Evolutionary conservation across 805 yeast species (phyloP).

Genomic region (Nakazawaea populi): DNA sequence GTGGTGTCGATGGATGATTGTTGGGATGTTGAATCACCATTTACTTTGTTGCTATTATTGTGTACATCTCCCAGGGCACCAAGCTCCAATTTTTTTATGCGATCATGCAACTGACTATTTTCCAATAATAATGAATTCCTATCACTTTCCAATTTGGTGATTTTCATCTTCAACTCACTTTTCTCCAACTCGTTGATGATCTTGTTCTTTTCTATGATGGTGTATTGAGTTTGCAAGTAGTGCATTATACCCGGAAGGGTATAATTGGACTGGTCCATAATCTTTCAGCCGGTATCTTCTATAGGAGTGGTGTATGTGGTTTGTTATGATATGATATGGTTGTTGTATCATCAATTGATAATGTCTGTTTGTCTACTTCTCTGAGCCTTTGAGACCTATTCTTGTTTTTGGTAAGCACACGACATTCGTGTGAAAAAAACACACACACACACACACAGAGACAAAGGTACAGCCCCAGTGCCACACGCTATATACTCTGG

Average conservation of each 20-base stretch:
- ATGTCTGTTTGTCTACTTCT: background rate
- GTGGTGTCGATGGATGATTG: constrained; percentile 2
- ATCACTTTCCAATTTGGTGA: constrained; percentile 48
- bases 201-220: constrained; percentile 36
- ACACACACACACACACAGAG: too few relatives aligned
- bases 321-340: background rate
- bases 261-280: constrained; percentile 19
- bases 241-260: constrained; percentile 57
- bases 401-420: background rate
- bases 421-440: background rate
- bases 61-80: background rate
- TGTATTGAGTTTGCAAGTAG: constrained; percentile 53
- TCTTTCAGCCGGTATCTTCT: background rate
- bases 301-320: background rate
- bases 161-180: constrained; percentile 44
- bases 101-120: constrained; percentile 34
- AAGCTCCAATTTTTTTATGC: constrained; percentile 22
- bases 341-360: background rate
- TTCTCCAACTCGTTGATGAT: constrained; percentile 49
- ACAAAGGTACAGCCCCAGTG: too few relatives aligned
- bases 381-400: too few relatives aligned
- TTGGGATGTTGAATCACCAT: constrained; percentile 8
- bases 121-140: constrained; percentile 35
- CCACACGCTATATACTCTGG: too few relatives aligned
- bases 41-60: constrained; percentile 4